A percentile compares a stretch with the other conserved stretches of the same genome.
phyloP scores from a whole-genome alignment of 2,329 filamentous ascomycete genomes.

The Fusarium sp. region DNA sequence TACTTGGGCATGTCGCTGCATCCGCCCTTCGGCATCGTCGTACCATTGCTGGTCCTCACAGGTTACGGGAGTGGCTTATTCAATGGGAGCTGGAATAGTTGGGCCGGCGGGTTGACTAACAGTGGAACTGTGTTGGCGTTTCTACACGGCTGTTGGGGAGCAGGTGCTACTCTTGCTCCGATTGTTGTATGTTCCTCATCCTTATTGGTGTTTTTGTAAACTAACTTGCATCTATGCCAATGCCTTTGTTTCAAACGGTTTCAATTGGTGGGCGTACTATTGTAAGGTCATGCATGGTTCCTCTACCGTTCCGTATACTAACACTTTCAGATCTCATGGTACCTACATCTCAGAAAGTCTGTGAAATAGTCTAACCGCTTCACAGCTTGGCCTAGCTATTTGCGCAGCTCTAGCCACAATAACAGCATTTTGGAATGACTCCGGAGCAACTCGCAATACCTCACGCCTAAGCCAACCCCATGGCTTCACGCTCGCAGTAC shows the following conservation, averaged over 20 bases:
- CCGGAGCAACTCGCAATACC: background rate
- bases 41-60: background rate
- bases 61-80: slow-evolving; percentile 2
- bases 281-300: background rate
- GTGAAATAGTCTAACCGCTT: background rate
- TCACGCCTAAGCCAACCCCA: background rate
- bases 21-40: background rate
- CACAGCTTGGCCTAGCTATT: background rate
- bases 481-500: slow-evolving; percentile 1
- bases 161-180: background rate
- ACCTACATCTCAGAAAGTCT: background rate
- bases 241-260: background rate
- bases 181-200: background rate
- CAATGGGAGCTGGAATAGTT: slow-evolving; percentile 10
- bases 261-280: slow-evolving; percentile 1
- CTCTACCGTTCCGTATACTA: background rate
- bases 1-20: background rate
- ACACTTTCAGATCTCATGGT: slow-evolving; percentile 1
- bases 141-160: slow-evolving; percentile 7
- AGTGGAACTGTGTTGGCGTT: slow-evolving; percentile 1
- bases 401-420: background rate
- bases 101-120: slow-evolving; percentile 3
- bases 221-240: background rate
- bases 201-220: background rate
- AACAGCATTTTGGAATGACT: background rate